Evolutionary conservation across 306 rosid genomes (phyloP).

Genomic region (Biancaea sappan): DNA sequence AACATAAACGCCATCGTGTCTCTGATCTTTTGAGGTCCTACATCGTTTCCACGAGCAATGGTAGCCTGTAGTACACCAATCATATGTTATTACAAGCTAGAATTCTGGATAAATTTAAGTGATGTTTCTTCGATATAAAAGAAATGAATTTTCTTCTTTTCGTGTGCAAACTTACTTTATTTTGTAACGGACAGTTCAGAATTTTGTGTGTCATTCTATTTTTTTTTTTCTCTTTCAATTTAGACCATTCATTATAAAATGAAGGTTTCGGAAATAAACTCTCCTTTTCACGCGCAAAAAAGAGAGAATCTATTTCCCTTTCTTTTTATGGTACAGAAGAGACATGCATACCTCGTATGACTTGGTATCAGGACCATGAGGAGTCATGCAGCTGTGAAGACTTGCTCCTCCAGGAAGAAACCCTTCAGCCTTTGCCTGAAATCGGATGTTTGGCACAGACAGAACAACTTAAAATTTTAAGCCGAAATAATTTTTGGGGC

Average conservation of each 20-base stretch:
- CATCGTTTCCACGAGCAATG: constrained; percentile 62
- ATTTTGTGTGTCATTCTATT: no score
- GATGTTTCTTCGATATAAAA: background rate
- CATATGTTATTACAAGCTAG: constrained; percentile 4
- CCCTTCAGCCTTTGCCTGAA: constrained; percentile 90
- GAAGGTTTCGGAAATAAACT: no score
- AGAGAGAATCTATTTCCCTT: no score
- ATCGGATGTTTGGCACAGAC: constrained; percentile 24
- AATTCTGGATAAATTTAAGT: background rate
- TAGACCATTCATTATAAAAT: no score
- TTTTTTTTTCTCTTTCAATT: no score
- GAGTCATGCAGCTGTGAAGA: constrained; percentile 96
- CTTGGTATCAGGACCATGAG: constrained; percentile 98
- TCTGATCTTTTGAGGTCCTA: constrained; percentile 64
- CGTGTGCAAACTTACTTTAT: no score
- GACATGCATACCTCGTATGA: constrained; percentile 84
- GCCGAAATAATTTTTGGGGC: no score
- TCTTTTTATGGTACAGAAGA: constrained; percentile 16
- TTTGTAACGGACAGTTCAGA: no score
- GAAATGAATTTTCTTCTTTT: no score
- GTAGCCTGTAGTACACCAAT: constrained; percentile 59
- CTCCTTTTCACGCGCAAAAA: no score
- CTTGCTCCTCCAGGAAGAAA: constrained; percentile 94
- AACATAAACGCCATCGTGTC: constrained; percentile 95
- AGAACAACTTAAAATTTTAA: background rate